Evolutionary conservation across 257 asterid species (phyloP).

Genomic region (Salvia hispanica): DNA sequence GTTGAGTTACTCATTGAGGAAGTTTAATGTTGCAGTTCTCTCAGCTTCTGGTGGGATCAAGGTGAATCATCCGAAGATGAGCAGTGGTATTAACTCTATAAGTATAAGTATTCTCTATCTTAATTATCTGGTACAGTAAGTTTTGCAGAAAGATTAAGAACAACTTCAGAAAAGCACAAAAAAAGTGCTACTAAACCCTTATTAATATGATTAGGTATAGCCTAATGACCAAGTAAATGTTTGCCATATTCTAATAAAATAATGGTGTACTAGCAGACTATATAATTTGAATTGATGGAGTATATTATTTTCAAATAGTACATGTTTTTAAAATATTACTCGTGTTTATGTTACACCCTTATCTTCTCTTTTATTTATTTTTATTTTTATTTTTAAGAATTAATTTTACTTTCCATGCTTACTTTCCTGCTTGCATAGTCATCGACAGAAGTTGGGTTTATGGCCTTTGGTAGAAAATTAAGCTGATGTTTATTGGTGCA

Average conservation of each 20-base stretch:
- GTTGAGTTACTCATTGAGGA: constrained; percentile 21
- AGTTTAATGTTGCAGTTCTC: constrained; percentile 53
- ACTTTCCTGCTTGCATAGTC: not conserved
- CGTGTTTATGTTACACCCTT: not conserved
- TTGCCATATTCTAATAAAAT: not conserved
- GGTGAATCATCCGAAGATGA: constrained; percentile 68
- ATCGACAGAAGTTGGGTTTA: not conserved
- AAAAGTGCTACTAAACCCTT: not conserved
- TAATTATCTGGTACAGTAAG: not conserved
- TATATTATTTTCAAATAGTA: not conserved
- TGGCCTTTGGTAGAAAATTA: not conserved
- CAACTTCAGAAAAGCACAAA: not conserved
- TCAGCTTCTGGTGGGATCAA: constrained; percentile 80
- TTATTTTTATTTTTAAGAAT: not conserved
- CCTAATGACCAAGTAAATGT: not conserved
- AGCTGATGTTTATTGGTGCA: constrained; percentile 41
- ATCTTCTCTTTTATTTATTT: not conserved
- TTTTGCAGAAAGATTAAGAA: not conserved
- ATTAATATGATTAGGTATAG: not conserved
- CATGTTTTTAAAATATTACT: not conserved
- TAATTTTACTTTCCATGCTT: too few species aligned
- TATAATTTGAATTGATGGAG: not conserved
- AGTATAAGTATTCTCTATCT: not conserved
- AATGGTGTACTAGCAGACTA: not conserved
- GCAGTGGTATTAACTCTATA: constrained; percentile 46